phyloP scores from a whole-genome alignment of 2,329 filamentous ascomycete genomes.

The Colletotrichum sp. region DNA sequence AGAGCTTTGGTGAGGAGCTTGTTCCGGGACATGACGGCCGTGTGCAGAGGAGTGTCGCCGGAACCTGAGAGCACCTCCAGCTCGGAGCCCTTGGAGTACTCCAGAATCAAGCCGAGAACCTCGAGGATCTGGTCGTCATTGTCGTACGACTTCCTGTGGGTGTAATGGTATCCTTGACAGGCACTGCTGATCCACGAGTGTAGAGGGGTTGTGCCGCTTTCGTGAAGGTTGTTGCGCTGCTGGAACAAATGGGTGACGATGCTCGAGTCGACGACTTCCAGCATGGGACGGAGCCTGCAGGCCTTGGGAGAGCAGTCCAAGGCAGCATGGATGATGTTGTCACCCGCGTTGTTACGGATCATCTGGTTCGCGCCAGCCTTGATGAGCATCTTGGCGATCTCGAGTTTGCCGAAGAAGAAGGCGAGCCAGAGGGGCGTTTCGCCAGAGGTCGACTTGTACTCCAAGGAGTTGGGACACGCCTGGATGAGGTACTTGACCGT shows the following conservation, averaged over 20 bases:
- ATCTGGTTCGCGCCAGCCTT: slow-evolving; percentile 73
- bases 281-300: slow-evolving; percentile 47
- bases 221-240: slow-evolving; percentile 58
- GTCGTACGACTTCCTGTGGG: slow-evolving; percentile 26
- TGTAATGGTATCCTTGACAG: background rate
- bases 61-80: slow-evolving; percentile 66
- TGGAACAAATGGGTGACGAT: slow-evolving; percentile 63
- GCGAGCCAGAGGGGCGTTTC: slow-evolving; percentile 75
- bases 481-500: slow-evolving; percentile 72
- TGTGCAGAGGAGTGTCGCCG: slow-evolving; percentile 71
- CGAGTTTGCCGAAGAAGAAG: slow-evolving; percentile 57
- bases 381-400: slow-evolving; percentile 67
- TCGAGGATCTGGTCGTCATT: slow-evolving; percentile 36
- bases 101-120: slow-evolving; percentile 55
- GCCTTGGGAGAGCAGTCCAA: slow-evolving; percentile 35
- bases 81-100: slow-evolving; percentile 61
- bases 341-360: slow-evolving; percentile 61
- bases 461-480: slow-evolving; percentile 64
- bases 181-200: slow-evolving; percentile 57
- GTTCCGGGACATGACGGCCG: slow-evolving; percentile 47
- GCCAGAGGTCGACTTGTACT: slow-evolving; percentile 62
- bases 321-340: slow-evolving; percentile 74
- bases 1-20: slow-evolving; percentile 46
- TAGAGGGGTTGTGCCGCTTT: slow-evolving; percentile 67
- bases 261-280: slow-evolving; percentile 63